Conservation (phyloP, 768 basidiomycete genomes). For the Xerocomellus dryophilus region DNA sequence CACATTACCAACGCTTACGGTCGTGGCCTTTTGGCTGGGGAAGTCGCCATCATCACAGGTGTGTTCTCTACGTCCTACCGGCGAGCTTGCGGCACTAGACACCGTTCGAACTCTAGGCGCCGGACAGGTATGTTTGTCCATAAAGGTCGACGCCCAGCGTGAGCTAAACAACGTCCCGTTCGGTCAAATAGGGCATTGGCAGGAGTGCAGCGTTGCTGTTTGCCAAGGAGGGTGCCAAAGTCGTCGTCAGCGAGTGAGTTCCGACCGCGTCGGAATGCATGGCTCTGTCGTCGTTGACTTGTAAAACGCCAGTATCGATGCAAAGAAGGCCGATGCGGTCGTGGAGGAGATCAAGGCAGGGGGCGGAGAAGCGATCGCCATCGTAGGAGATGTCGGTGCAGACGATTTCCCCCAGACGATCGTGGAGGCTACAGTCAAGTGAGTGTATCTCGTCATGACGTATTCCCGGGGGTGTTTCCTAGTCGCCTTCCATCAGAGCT, state of each 20-base stretch:
- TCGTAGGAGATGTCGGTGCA: constrained; percentile 78
- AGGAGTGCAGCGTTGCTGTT: constrained; percentile 71
- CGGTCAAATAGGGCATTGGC: constrained; percentile 64
- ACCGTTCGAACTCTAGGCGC: constrained; percentile 47
- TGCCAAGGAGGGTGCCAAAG: constrained; percentile 81
- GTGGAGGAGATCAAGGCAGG: constrained; percentile 67
- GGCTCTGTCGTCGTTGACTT: constrained; percentile 2
- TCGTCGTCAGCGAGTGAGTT: constrained; percentile 77
- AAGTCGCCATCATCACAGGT: constrained; percentile 88
- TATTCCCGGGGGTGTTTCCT: background rate
- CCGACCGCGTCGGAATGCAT: background rate
- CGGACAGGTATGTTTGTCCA: constrained; percentile 55
- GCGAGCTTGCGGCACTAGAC: background rate
- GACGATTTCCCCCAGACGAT: constrained; percentile 81
- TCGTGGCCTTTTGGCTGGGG: constrained; percentile 64
- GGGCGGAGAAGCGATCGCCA: constrained; percentile 71
- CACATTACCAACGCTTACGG: constrained; percentile 54
- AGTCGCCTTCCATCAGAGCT: constrained; percentile 41
- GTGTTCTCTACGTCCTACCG: constrained; percentile 20
- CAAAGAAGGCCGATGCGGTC: constrained; percentile 60
- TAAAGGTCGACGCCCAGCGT: too few species aligned
- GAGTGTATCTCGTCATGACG: constrained; percentile 34
- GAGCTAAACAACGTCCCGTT: background rate
- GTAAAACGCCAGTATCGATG: constrained; percentile 57
- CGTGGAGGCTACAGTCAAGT: constrained; percentile 73